A percentile compares a stretch with the other conserved stretches of the same genome.
Evolutionary conservation across 2,329 filamentous ascomycete species (phyloP).

Genomic region (Ilyonectria destructans): DNA sequence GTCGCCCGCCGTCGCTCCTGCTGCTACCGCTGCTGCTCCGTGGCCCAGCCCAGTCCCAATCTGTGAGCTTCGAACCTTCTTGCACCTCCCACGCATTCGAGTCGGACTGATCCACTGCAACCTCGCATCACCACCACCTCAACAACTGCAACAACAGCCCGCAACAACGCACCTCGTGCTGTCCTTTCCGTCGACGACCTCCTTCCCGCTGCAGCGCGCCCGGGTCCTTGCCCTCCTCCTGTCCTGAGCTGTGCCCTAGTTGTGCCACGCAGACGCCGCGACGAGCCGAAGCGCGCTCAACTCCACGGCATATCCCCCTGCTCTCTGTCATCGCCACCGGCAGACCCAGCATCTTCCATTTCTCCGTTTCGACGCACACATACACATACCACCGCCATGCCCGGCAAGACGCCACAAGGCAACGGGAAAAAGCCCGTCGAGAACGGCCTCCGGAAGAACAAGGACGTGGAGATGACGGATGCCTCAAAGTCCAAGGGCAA

Average conservation of each 20-base stretch:
- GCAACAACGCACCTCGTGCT: conserved; percentile 11
- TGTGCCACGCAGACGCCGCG: conserved; percentile 39
- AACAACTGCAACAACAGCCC: conserved; percentile 23
- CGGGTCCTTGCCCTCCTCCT: conserved; percentile 11
- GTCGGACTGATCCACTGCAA: conserved; percentile 31
- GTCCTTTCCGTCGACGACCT: conserved; percentile 26
- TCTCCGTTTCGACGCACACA: conserved; percentile 25
- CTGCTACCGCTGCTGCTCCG: conserved; percentile 35
- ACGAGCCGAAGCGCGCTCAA: conserved; percentile 49
- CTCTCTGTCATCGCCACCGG: conserved; percentile 41
- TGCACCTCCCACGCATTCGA: conserved; percentile 49
- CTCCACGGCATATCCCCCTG: conserved; percentile 37
- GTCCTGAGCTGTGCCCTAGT: conserved; percentile 20
- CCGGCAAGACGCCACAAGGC: conserved; percentile 80
- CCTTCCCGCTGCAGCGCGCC: conserved; percentile 11
- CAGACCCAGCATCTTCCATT: conserved; percentile 32
- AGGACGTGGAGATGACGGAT: conserved; percentile 81
- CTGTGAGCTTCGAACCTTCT: conserved; percentile 54
- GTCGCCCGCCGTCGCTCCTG: conserved; percentile 20
- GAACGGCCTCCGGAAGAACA: conserved; percentile 76
- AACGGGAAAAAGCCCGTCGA: conserved; percentile 80
- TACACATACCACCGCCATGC: conserved; percentile 66
- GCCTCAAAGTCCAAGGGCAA: conserved; percentile 78
- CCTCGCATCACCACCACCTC: conserved; percentile 33
- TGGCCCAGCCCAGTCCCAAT: conserved; percentile 42